phyloP scores from a whole-genome alignment of 306 rosid genomes.

The Vigna angularis region DNA sequence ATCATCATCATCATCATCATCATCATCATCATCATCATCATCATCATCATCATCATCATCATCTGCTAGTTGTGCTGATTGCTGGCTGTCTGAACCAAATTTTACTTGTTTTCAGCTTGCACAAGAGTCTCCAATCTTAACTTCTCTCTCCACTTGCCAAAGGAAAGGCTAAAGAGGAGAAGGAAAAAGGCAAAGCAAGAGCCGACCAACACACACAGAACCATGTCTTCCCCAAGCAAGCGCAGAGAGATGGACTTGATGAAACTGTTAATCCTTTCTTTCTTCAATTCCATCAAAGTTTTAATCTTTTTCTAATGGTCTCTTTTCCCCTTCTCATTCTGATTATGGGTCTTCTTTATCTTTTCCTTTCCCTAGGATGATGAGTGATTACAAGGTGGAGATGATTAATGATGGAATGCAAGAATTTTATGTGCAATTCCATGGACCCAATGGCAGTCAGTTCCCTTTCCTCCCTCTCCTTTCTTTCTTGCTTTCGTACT shows the following conservation, averaged over 20 bases:
- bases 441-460: slow-evolving; percentile 58
- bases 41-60: no score
- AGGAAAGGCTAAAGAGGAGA: background rate
- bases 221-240: slow-evolving; percentile 64
- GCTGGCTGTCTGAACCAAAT: slow-evolving; percentile 48
- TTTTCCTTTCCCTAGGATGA: slow-evolving; percentile 47
- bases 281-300: background rate
- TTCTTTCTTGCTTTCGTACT: slow-evolving; percentile 13
- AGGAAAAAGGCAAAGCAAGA: background rate
- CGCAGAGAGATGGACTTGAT: slow-evolving; percentile 67
- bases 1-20: no score
- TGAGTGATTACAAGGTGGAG: slow-evolving; percentile 65
- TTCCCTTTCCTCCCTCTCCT: background rate
- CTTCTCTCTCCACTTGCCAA: slow-evolving; percentile 14
- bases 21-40: no score
- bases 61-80: slow-evolving; percentile 45
- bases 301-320: slow-evolving; percentile 32
- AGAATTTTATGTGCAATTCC: slow-evolving; percentile 59
- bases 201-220: background rate
- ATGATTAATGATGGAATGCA: slow-evolving; percentile 66
- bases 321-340: background rate
- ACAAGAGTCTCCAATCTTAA: slow-evolving; percentile 33
- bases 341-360: background rate
- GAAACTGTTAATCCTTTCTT: slow-evolving; percentile 54
- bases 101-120: slow-evolving; percentile 47